Evolutionary conservation across 805 yeast species (phyloP).

Genomic region (Candida methanosorbosa): DNA sequence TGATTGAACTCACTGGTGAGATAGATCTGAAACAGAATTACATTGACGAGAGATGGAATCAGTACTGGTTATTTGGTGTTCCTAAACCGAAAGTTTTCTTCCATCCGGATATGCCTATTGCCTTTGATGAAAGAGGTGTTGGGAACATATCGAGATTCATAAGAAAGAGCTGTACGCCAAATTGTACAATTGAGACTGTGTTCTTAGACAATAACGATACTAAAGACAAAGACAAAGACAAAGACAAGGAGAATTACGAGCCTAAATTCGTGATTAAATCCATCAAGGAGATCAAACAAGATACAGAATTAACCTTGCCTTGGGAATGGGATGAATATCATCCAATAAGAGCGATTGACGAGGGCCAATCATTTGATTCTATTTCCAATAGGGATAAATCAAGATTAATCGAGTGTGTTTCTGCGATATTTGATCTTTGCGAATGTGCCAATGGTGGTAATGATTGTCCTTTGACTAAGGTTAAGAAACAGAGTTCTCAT

Average conservation of each 20-base stretch:
- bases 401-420: conserved; percentile 50
- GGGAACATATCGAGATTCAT: conserved; percentile 74
- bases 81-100: conserved; percentile 52
- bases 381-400: conserved; percentile 45
- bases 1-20: conserved; percentile 67
- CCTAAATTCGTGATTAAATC: conserved; percentile 52
- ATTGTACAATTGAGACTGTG: conserved; percentile 53
- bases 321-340: conserved; percentile 89
- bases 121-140: conserved; percentile 67
- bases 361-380: conserved; percentile 43
- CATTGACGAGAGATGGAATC: conserved; percentile 58
- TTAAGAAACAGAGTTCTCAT: conserved; percentile 53
- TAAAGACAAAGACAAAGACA: too few relatives aligned
- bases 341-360: conserved; percentile 54
- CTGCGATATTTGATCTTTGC: conserved; percentile 46
- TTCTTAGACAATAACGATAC: conserved; percentile 24
- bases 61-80: conserved; percentile 67
- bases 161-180: conserved; percentile 70
- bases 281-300: conserved; percentile 43
- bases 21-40: conserved; percentile 59
- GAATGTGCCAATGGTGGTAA: conserved; percentile 54
- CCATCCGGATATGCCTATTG: conserved; percentile 52
- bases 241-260: too few relatives aligned
- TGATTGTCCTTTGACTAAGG: conserved; percentile 50
- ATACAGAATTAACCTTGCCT: conserved; percentile 65